A percentile compares a stretch with the other conserved stretches of the same genome.
phyloP scores from a whole-genome alignment of 257 asterid genomes.

The Nicotiana undulata region DNA sequence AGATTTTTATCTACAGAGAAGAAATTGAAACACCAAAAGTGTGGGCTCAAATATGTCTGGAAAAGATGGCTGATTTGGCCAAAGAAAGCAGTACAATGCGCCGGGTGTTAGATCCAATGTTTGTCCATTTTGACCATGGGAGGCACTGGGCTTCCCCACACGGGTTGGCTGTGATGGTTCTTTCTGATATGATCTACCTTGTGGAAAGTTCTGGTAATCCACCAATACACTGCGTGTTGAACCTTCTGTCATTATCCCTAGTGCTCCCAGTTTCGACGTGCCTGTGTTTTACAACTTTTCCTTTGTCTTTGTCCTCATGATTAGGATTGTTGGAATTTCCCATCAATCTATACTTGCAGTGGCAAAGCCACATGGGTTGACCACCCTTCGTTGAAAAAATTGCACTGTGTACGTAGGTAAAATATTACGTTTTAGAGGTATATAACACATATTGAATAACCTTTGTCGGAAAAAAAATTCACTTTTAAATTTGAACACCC shows the following conservation, averaged over 20 bases:
- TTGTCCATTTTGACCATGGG: conserved; percentile 64
- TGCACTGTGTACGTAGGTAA: too few relatives aligned
- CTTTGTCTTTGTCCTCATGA: neutral
- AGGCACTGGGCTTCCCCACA: conserved; percentile 65
- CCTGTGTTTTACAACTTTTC: neutral
- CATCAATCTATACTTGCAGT: neutral
- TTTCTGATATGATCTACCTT: conserved; percentile 75
- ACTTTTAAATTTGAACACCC: too few relatives aligned
- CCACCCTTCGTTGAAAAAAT: too few relatives aligned
- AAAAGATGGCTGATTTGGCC: conserved; percentile 85
- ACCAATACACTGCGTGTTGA: neutral
- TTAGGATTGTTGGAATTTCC: neutral
- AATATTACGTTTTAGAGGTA: too few relatives aligned
- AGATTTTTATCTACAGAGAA: conserved; percentile 43
- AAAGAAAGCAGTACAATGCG: conserved; percentile 88
- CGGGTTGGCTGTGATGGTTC: conserved; percentile 67
- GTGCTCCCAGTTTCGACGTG: neutral
- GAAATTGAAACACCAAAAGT: conserved; percentile 78
- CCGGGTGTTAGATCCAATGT: conserved; percentile 84
- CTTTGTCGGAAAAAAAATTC: too few relatives aligned
- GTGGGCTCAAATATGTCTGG: conserved; percentile 91
- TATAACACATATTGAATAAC: too few relatives aligned
- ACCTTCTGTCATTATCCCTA: neutral
- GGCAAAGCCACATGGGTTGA: too few relatives aligned
- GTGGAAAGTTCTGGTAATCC: conserved; percentile 70